phyloP scores from a whole-genome alignment of 1,139 yeast species.

The Scheffersomyces parashehatae region DNA sequence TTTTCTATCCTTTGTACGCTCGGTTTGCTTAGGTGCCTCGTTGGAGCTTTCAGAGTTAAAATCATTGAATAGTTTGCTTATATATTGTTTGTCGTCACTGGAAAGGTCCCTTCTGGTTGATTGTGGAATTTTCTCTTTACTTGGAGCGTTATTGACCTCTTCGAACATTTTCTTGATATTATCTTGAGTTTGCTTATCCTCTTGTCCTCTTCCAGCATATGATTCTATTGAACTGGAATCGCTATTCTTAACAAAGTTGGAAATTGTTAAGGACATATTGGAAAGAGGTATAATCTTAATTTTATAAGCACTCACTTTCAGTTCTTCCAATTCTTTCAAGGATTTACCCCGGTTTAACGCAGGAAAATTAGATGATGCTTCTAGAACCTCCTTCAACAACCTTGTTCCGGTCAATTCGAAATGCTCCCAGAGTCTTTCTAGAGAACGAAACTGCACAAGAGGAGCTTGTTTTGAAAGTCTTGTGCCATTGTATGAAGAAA shows the following conservation, averaged over 20 bases:
- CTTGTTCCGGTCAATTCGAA: conserved; percentile 32
- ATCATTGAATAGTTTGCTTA: conserved; percentile 21
- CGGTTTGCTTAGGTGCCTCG: too few relatives aligned
- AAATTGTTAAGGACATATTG: conserved; percentile 50
- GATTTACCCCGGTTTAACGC: conserved; percentile 35
- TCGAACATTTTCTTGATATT: conserved; percentile 22
- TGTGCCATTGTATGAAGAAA: conserved; percentile 22
- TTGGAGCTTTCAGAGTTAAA: conserved; percentile 10
- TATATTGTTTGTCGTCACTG: conserved; percentile 15
- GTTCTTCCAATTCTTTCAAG: conserved; percentile 36
- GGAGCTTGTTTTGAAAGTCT: conserved; percentile 49
- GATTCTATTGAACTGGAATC: conserved; percentile 49
- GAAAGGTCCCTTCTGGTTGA: conserved; percentile 1
- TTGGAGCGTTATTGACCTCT: conserved; percentile 13
- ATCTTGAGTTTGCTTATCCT: conserved; percentile 6
- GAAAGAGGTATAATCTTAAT: conserved; percentile 49
- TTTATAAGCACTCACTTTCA: conserved; percentile 6
- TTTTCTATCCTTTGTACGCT: too few relatives aligned
- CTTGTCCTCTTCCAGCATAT: conserved; percentile 30
- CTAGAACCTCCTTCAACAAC: conserved; percentile 32
- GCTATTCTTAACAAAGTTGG: conserved; percentile 51
- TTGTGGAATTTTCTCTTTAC: conserved; percentile 2
- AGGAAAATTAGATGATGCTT: conserved; percentile 22
- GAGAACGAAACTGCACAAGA: conserved; percentile 39
- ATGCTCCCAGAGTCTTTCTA: conserved; percentile 35